Percentiles rank a stretch among this genome's conserved stretches.
These are phyloP conservation scores for Aspergillus jensenii DNA, from an alignment of 2,329 filamentous ascomycete genomes.

Conservation along the genomic window DNA sequence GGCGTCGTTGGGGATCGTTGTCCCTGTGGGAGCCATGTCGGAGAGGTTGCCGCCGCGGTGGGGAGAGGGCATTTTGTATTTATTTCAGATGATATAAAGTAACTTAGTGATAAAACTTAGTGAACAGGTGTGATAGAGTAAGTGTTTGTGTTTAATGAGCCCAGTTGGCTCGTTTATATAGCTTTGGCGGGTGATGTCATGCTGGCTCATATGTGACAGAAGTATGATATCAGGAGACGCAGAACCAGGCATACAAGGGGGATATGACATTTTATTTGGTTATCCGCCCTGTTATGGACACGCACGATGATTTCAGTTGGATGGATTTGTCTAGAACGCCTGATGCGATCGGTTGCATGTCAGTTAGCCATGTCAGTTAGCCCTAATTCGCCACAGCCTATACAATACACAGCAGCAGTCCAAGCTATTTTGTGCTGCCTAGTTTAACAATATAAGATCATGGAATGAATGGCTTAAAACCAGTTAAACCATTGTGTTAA, in stretches of 20 bases:
- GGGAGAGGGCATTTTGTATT: conserved; percentile 14
- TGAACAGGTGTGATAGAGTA: no score
- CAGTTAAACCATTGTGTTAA: no score
- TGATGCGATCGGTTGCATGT: background rate
- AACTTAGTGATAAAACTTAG: no score
- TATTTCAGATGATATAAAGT: background rate
- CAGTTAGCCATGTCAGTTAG: background rate
- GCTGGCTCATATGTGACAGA: background rate
- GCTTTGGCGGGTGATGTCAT: background rate
- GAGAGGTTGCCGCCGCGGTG: conserved; percentile 40
- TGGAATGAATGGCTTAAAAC: no score
- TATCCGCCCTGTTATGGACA: background rate
- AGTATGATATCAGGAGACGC: background rate
- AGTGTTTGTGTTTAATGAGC: background rate
- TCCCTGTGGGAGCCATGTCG: conserved; percentile 41
- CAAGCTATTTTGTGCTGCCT: no score
- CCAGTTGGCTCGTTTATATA: background rate
- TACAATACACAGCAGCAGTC: no score
- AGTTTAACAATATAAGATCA: no score
- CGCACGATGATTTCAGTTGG: background rate
- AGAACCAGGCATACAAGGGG: background rate
- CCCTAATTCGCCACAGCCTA: background rate
- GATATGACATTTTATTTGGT: no score
- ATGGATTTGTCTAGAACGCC: background rate
- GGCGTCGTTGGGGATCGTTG: conserved; percentile 48